Base-by-base conservation (phyloP, 306 rosid genomes). In the Cucurbita moschata region DNA sequence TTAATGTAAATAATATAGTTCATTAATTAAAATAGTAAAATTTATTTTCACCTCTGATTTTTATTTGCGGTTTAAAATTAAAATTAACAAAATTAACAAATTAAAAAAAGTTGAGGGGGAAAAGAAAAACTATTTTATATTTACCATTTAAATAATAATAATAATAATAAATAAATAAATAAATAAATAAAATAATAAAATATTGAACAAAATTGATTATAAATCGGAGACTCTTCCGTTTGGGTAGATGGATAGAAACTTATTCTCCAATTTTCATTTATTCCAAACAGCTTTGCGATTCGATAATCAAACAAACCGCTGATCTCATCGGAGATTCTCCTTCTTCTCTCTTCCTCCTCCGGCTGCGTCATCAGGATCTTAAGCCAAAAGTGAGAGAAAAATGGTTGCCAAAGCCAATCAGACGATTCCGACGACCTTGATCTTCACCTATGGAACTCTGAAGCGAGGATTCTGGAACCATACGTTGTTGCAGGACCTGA, bases 391-490 rank as follows among this genome's bases (percentile, higher is more conserved):
- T 35, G 42, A 26, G 65, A n/a, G 51, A 57, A 68, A 26, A 8
- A 75, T 75, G 77, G 77, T 75, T 10, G 77, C 71, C 19, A 61
- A 75, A 75, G 38, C 57, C 10, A 58, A 75, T 8, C 56, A 3
- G 6, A 60, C 40, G 13, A 47, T 37, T 64, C 50, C 71, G 4
- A 64, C 51, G 16, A 47, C 58, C 61, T 47, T 86, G 9, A 78
- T 92, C 37, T 90, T 92, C 88, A 85, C 96, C 0, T 88, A 92
- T 82, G 96, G 92, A 4, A 90, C 88, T 1, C 77, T 90, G 12
- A 90, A 86, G 77, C 59, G 81, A 43, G 92, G 89, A 4, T 88
- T 90, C 81, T 81, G 89, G 14, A 92, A 92, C 82, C 90, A 92
- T 78, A 23, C 70, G 0, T 82, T 92, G 7, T 86, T 86, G 67